Conservation (phyloP, 2,329 filamentous ascomycete species). For the Fusarium brevicatenulatum region DNA sequence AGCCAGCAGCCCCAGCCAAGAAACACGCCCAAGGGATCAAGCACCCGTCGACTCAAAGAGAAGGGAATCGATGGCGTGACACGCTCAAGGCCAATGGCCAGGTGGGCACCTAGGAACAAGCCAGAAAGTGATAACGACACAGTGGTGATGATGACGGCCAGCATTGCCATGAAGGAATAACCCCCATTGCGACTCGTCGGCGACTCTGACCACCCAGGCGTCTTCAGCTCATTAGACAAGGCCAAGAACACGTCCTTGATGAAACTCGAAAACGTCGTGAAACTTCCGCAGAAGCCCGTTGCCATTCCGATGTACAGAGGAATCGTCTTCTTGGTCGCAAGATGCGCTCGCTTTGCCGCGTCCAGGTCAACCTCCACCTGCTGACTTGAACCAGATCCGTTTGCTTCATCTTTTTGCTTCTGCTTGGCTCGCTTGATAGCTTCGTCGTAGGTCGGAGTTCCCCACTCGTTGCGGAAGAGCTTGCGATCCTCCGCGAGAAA, state of each 20-base stretch:
- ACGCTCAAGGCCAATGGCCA: conserved; percentile 71
- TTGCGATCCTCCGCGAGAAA: conserved; percentile 83
- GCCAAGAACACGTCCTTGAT: conserved; percentile 83
- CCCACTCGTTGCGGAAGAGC: conserved; percentile 77
- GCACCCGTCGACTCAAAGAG: conserved; percentile 62
- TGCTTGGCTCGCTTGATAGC: conserved; percentile 47
- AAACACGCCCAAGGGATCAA: conserved; percentile 72
- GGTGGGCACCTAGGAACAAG: conserved; percentile 77
- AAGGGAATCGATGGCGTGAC: conserved; percentile 70
- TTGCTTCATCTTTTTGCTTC: conserved; percentile 52
- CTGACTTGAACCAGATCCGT: conserved; percentile 33
- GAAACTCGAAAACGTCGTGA: conserved; percentile 90
- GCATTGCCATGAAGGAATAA: conserved; percentile 83
- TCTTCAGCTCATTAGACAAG: conserved; percentile 75
- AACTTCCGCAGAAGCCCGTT: conserved; percentile 88
- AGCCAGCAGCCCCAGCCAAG: conserved; percentile 82
- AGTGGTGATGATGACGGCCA: conserved; percentile 79
- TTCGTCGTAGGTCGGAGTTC: conserved; percentile 54
- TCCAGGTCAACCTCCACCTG: conserved; percentile 49
- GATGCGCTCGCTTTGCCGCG: conserved; percentile 66
- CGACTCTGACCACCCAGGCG: conserved; percentile 49
- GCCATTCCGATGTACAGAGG: conserved; percentile 88
- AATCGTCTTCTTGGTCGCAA: conserved; percentile 81
- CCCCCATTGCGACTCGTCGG: conserved; percentile 70
- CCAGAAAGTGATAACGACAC: conserved; percentile 75